Percentiles rank a stretch among this genome's conserved stretches.
Evolutionary conservation across 208 protist species (phyloP).

Genomic region (Wallacemonas sp.): DNA sequence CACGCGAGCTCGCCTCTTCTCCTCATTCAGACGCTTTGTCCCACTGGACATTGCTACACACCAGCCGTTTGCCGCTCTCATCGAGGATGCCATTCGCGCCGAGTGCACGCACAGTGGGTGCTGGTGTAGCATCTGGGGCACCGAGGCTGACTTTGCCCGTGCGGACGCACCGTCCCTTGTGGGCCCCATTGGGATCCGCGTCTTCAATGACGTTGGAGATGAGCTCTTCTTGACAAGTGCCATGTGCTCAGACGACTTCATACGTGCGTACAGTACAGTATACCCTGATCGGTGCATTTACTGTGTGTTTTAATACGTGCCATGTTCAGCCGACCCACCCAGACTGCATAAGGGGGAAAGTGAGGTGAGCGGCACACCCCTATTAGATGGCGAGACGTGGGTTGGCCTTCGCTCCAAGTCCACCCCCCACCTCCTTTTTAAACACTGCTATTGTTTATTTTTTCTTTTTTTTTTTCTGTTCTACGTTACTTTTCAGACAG

Average conservation of each 20-base stretch:
- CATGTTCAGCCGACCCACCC: not conserved
- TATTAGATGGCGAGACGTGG: no score
- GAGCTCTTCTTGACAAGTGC: constrained; percentile 54
- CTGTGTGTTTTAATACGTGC: not conserved
- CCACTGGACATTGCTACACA: constrained; percentile 56
- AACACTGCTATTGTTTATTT: constrained; percentile 18
- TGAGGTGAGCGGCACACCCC: not conserved
- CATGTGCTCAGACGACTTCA: constrained; percentile 33
- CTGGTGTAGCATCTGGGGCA: constrained; percentile 80
- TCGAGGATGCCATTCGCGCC: constrained; percentile 40
- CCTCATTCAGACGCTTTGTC: constrained; percentile 44
- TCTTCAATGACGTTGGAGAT: constrained; percentile 53
- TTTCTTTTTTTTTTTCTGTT: constrained; percentile 28
- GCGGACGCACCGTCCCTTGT: constrained; percentile 31
- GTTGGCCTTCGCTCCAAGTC: no score
- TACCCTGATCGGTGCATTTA: constrained; percentile 43
- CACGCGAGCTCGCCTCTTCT: constrained; percentile 11
- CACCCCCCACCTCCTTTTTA: constrained; percentile 15
- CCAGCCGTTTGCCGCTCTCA: constrained; percentile 20
- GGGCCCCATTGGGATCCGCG: constrained; percentile 51
- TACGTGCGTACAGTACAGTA: constrained; percentile 35
- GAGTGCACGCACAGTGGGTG: constrained; percentile 36
- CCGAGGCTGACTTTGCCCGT: constrained; percentile 39
- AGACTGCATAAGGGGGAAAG: not conserved
- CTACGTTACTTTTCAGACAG: not conserved